These are phyloP conservation scores for Rhynchosporium secalis DNA, from an alignment of 2,329 filamentous ascomycete species.

Conservation along the genomic window DNA sequence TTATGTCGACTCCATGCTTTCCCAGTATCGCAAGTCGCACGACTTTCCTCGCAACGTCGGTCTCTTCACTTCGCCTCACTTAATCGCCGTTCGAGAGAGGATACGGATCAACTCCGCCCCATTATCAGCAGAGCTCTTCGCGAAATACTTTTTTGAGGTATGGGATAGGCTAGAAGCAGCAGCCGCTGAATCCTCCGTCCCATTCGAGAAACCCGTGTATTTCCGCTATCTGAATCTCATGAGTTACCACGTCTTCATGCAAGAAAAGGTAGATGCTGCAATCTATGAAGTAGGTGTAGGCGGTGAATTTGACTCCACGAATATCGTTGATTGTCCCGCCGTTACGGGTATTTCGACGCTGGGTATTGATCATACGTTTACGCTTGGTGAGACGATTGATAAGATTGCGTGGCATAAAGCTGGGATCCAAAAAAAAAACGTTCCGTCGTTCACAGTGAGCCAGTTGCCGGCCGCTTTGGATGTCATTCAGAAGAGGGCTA, in stretches of 20 bases:
- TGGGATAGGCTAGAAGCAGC: slow-evolving; percentile 55
- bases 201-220: slow-evolving; percentile 51
- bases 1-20: slow-evolving; percentile 63
- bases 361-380: slow-evolving; percentile 67
- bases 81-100: slow-evolving; percentile 66
- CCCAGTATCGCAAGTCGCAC: slow-evolving; percentile 46
- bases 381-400: slow-evolving; percentile 61
- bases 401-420: slow-evolving; percentile 75
- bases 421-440: slow-evolving; percentile 65
- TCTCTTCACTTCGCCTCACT: slow-evolving; percentile 68
- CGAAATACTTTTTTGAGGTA: slow-evolving; percentile 67
- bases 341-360: slow-evolving; percentile 64
- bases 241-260: slow-evolving; percentile 65
- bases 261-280: slow-evolving; percentile 60
- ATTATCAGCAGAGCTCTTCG: slow-evolving; percentile 58
- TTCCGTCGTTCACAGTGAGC: slow-evolving; percentile 57
- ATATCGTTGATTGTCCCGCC: slow-evolving; percentile 58
- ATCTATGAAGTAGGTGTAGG: slow-evolving; percentile 69
- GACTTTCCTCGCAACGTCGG: slow-evolving; percentile 47
- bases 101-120: slow-evolving; percentile 62
- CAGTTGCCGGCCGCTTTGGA: slow-evolving; percentile 52
- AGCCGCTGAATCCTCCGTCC: slow-evolving; percentile 38
- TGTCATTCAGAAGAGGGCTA: slow-evolving; percentile 52
- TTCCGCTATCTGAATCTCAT: slow-evolving; percentile 65
- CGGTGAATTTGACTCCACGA: slow-evolving; percentile 69